These are phyloP conservation scores for Clathrus columnatus DNA, from an alignment of 768 basidiomycete species.

Conservation along the genomic window DNA sequence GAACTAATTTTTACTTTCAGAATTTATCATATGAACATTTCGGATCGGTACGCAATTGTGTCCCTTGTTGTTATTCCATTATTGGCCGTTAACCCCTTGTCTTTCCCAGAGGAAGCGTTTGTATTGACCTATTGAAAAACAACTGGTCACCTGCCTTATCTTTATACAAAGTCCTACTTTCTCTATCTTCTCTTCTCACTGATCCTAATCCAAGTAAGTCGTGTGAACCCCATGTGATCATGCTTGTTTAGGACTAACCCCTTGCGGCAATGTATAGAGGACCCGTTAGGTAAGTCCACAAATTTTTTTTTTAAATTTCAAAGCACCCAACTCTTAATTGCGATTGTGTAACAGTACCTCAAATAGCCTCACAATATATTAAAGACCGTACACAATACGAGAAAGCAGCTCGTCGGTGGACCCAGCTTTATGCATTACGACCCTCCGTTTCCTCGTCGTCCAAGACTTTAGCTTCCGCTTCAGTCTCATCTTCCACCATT, in stretches of 20 bases:
- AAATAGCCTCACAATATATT: conserved; percentile 61
- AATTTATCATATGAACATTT: conserved; percentile 80
- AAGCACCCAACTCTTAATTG: neutral
- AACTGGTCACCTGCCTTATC: conserved; percentile 94
- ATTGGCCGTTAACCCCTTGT: conserved; percentile 22
- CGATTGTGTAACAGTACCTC: conserved; percentile 49
- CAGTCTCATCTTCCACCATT: neutral
- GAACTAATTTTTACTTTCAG: conserved; percentile 27
- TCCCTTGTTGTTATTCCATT: neutral
- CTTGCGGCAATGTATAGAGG: conserved; percentile 33
- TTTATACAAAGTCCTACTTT: conserved; percentile 90
- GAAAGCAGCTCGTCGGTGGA: conserved; percentile 71
- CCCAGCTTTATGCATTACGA: conserved; percentile 56
- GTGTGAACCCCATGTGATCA: neutral
- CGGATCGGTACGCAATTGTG: conserved; percentile 4
- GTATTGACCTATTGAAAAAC: conserved; percentile 86
- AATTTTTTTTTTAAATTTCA: neutral
- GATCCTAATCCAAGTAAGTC: conserved; percentile 87
- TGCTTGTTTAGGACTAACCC: neutral
- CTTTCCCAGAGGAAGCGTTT: conserved; percentile 67
- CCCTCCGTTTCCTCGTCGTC: conserved; percentile 27
- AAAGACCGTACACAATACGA: conserved; percentile 66
- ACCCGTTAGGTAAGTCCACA: conserved; percentile 50
- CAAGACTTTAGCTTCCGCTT: conserved; percentile 2
- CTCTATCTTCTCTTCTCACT: conserved; percentile 83